These are phyloP conservation scores for Crithidia bombi DNA, from an alignment of 208 protist genomes.

Conservation along the genomic window DNA sequence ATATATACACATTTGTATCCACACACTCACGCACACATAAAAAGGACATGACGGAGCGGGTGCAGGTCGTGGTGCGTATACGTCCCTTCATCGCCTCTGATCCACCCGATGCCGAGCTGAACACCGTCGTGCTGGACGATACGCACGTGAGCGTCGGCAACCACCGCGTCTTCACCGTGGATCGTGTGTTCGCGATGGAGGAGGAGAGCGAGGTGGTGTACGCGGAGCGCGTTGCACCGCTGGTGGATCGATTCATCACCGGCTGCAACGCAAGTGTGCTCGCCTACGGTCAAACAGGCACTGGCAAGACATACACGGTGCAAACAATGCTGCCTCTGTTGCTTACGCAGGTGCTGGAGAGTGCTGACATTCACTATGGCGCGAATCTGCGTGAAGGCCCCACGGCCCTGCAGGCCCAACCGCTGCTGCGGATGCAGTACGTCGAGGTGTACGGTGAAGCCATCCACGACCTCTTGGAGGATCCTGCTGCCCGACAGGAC, in stretches of 20 bases:
- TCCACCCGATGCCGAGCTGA: conserved; percentile 45
- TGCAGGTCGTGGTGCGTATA: conserved; percentile 85
- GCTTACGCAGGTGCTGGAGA: conserved; percentile 76
- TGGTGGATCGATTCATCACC: conserved; percentile 79
- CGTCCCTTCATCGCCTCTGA: conserved; percentile 72
- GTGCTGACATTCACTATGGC: not conserved
- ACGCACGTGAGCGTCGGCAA: conserved; percentile 80
- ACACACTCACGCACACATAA: no score
- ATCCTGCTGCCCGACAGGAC: not conserved
- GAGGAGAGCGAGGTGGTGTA: conserved; percentile 80
- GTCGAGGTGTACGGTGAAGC: conserved; percentile 95
- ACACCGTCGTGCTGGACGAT: conserved; percentile 46
- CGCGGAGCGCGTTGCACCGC: conserved; percentile 57
- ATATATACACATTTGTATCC: no score
- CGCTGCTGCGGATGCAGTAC: conserved; percentile 76
- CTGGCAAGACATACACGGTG: conserved; percentile 96
- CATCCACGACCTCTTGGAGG: conserved; percentile 88
- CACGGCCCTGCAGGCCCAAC: conserved; percentile 29
- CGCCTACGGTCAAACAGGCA: conserved; percentile 95
- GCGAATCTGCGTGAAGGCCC: conserved; percentile 26
- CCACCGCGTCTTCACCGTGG: conserved; percentile 84
- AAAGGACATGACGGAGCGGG: conserved; percentile 55
- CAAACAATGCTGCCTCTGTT: conserved; percentile 67
- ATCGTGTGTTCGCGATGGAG: conserved; percentile 81
- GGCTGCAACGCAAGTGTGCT: conserved; percentile 94